Conservation (phyloP, 2,329 filamentous ascomycete genomes). For the Monosporascus ibericus region DNA sequence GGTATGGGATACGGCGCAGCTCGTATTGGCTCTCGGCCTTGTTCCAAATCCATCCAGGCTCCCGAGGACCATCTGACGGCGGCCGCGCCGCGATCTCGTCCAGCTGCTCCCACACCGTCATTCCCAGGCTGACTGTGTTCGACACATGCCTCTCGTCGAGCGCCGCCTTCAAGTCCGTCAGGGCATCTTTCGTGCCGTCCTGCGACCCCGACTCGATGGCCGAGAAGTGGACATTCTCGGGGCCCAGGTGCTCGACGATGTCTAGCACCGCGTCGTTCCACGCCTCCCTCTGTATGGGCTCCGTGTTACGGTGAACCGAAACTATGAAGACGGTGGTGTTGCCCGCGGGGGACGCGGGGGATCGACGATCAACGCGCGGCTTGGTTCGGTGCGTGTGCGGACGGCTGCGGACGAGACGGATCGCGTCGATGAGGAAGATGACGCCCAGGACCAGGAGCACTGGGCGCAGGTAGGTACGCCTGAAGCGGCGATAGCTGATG, state of each 20-base stretch:
- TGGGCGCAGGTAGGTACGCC: constrained; percentile 29
- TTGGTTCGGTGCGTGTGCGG: constrained; percentile 24
- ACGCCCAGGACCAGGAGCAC: constrained; percentile 24
- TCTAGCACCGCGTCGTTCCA: constrained; percentile 56
- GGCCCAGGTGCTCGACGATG: constrained; percentile 50
- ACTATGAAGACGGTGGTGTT: constrained; percentile 54
- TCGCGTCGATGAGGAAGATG: constrained; percentile 29
- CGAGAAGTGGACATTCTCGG: constrained; percentile 58
- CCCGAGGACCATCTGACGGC: constrained; percentile 23
- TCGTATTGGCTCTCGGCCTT: constrained; percentile 45
- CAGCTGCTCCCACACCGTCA: constrained; percentile 45
- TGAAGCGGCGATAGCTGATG: constrained; percentile 27
- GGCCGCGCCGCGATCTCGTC: constrained; percentile 44
- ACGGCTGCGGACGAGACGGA: constrained; percentile 23
- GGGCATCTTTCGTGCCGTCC: constrained; percentile 58
- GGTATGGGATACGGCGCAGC: constrained; percentile 61
- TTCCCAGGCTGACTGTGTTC: constrained; percentile 52
- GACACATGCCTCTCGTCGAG: constrained; percentile 45
- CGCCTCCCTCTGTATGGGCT: constrained; percentile 48
- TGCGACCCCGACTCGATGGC: constrained; percentile 64
- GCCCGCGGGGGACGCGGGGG: constrained; percentile 7
- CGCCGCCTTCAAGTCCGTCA: constrained; percentile 48
- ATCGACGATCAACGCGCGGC: constrained; percentile 14
- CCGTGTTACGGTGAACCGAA: constrained; percentile 63
- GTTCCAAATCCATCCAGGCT: constrained; percentile 56